A percentile compares a stretch with the other conserved stretches of the same genome.
Evolutionary conservation across 2,329 filamentous ascomycete genomes (phyloP).

Genomic region (Monosporascus sp.): DNA sequence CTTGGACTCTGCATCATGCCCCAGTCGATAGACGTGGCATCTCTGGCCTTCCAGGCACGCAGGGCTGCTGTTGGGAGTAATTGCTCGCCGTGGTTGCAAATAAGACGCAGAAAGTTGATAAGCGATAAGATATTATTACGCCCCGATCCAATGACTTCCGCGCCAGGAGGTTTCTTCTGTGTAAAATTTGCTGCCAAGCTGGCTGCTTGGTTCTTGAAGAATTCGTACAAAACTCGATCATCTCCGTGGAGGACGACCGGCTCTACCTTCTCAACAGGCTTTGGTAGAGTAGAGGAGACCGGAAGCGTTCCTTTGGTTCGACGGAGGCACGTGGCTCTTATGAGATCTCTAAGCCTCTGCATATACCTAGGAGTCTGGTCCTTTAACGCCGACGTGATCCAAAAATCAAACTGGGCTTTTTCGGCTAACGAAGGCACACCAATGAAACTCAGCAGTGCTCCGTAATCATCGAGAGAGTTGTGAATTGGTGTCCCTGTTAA

Average conservation of each 20-base stretch:
- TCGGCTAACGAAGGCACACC: conserved; percentile 16
- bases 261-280: conserved; percentile 6
- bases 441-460: conserved; percentile 28
- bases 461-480: conserved; percentile 32
- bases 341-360: conserved; percentile 13
- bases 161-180: background rate
- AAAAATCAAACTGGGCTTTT: conserved; percentile 13
- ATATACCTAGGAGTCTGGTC: too few relatives aligned
- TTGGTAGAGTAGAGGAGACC: conserved; percentile 12
- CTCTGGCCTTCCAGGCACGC: conserved; percentile 7
- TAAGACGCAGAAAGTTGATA: conserved; percentile 19
- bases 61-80: conserved; percentile 16
- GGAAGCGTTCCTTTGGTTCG: conserved; percentile 17
- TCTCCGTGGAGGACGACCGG: conserved; percentile 5
- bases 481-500: conserved; percentile 34
- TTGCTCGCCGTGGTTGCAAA: conserved; percentile 26
- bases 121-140: conserved; percentile 15
- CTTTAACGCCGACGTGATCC: conserved; percentile 12
- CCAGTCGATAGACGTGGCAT: too few relatives aligned
- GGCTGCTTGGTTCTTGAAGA: conserved; percentile 11
- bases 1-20: too few relatives aligned
- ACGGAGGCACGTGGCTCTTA: conserved; percentile 24
- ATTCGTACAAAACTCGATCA: conserved; percentile 12
- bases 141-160: background rate
- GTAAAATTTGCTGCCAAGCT: background rate